Percentiles rank a stretch among this genome's conserved stretches.
Conservation (phyloP, 345 rosid species). For the Leavenworthia alabamica region DNA sequence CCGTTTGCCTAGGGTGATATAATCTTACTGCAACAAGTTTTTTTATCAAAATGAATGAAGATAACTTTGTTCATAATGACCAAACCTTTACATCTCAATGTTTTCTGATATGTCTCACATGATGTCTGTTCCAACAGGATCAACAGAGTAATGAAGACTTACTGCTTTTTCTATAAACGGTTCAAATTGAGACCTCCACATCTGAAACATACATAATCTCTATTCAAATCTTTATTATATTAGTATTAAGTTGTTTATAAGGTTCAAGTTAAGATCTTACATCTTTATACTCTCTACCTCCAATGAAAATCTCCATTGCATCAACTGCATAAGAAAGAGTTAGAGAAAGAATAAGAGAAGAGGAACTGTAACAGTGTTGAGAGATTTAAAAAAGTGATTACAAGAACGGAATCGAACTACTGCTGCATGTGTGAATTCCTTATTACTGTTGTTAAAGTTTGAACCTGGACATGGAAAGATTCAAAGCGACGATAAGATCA, state of each 20-base stretch:
- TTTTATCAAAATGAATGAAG: not conserved
- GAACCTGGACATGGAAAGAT: conserved; percentile 42
- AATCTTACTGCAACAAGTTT: conserved; percentile 1
- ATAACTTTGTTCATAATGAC: not conserved
- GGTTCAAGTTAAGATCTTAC: conserved; percentile 38
- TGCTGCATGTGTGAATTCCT: conserved; percentile 62
- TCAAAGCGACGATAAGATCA: not conserved
- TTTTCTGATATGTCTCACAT: conserved; percentile 43
- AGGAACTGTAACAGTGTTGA: not conserved
- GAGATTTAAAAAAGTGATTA: conserved; percentile 22
- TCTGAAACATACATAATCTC: conserved; percentile 36
- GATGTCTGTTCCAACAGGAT: conserved; percentile 75
- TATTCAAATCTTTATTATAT: not conserved
- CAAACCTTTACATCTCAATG: conserved; percentile 9
- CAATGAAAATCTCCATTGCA: conserved; percentile 60
- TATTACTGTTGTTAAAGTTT: conserved; percentile 54
- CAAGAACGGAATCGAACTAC: conserved; percentile 69
- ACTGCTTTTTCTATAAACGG: conserved; percentile 39
- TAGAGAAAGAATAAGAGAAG: conserved; percentile 12
- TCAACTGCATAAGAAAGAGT: conserved; percentile 48
- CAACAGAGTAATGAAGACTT: conserved; percentile 56
- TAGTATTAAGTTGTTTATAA: not conserved
- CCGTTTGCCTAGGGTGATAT: too few relatives aligned
- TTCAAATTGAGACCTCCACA: conserved; percentile 62
- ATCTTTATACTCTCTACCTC: conserved; percentile 56